Percentiles rank a stretch among this genome's conserved stretches.
phyloP scores from a whole-genome alignment of 148 eudicot species.

The Camellia sinensis region DNA sequence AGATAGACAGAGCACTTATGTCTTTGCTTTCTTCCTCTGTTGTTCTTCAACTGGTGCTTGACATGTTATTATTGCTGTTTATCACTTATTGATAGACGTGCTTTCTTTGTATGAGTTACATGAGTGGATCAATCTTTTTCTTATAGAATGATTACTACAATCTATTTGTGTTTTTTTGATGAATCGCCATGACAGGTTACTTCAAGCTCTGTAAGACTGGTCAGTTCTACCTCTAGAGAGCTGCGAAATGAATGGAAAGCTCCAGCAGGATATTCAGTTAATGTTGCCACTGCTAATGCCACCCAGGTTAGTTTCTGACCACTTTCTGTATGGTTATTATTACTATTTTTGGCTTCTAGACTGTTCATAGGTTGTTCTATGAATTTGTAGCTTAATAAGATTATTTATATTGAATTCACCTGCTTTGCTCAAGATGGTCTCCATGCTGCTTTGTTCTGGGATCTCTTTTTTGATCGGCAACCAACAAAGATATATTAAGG shows the following conservation, averaged over 20 bases:
- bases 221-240: conserved; percentile 74
- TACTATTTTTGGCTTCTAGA: too few species aligned
- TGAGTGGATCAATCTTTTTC: neutral
- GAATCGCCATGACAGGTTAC: conserved; percentile 61
- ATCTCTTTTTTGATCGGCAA: too few species aligned
- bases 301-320: conserved; percentile 55
- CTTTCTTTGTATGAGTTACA: neutral
- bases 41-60: neutral
- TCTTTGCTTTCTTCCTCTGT: neutral
- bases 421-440: too few species aligned
- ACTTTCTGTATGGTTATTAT: neutral
- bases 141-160: neutral
- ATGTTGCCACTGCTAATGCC: conserved; percentile 95
- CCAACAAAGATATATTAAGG: too few species aligned
- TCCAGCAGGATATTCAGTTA: conserved; percentile 75
- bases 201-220: conserved; percentile 84
- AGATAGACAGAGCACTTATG: neutral
- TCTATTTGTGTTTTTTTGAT: neutral
- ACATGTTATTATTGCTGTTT: neutral
- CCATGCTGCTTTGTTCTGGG: too few species aligned
- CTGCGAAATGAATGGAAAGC: conserved; percentile 83
- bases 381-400: too few species aligned
- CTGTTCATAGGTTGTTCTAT: too few species aligned
- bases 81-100: neutral
- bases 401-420: too few species aligned